Evolutionary conservation across 2,329 filamentous ascomycete species (phyloP).

Genomic region (Daldinia sp.): DNA sequence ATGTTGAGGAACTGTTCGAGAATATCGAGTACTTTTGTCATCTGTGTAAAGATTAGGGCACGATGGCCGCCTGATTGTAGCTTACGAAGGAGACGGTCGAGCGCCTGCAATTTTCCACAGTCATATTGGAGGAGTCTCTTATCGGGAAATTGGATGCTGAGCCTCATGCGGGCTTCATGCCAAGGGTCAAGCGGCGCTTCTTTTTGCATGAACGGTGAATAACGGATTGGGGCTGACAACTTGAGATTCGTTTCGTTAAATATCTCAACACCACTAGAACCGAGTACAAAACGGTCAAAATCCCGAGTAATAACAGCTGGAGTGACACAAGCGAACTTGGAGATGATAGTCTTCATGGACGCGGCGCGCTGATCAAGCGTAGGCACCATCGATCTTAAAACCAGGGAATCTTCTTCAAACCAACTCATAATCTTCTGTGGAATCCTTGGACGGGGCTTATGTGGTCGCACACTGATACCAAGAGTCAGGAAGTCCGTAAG

Average conservation of each 20-base stretch:
- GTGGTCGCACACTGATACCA: constrained; percentile 65
- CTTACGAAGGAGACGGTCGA: constrained; percentile 85
- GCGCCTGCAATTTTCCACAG: constrained; percentile 91
- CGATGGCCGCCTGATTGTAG: constrained; percentile 91
- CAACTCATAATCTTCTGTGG: constrained; percentile 74
- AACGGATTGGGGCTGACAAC: constrained; percentile 64
- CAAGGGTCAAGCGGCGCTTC: constrained; percentile 77
- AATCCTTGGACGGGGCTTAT: constrained; percentile 66
- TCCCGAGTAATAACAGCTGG: constrained; percentile 87
- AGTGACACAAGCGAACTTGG: constrained; percentile 91
- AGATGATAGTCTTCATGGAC: constrained; percentile 76
- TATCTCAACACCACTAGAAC: constrained; percentile 63
- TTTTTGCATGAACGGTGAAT: constrained; percentile 64
- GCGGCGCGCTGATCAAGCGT: constrained; percentile 77
- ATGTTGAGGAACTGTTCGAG: constrained; percentile 98
- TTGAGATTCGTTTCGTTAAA: constrained; percentile 66
- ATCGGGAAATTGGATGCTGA: constrained; percentile 96
- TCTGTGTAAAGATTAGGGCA: constrained; percentile 97
- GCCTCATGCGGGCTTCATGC: constrained; percentile 90
- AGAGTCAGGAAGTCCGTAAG: constrained; percentile 79
- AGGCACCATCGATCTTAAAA: constrained; percentile 73
- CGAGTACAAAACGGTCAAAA: constrained; percentile 72
- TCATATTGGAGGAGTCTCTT: constrained; percentile 97
- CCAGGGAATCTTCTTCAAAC: constrained; percentile 74
- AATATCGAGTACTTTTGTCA: constrained; percentile 98